Evolutionary conservation across 2,329 filamentous ascomycete species (phyloP), one percentile per base, ranked within the genome.

Genomic region (Eutypa lata): DNA sequence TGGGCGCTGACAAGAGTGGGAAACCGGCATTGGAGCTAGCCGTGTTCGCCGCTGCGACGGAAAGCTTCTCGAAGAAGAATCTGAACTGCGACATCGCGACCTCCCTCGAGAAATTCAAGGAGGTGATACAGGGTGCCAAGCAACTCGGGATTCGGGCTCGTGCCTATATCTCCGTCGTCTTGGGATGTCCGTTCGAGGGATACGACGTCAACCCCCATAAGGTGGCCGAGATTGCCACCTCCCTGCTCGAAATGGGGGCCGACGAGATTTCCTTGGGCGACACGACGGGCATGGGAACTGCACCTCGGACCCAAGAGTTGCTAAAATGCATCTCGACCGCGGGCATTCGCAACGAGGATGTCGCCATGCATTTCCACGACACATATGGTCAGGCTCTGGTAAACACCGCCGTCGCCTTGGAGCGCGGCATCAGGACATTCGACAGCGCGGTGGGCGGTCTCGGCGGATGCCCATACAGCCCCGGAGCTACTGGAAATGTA

Each of bases 221-320:
- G 56, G 85, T 89, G 0, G 84, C 84, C 0, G 80, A 87, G 59
- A 82, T 89, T 44, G 87, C 88, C 0, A 81, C 76, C 55, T 84
- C 77, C 64, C 73, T 96, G 47, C 77, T 96, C 1, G 89, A 92
- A 65, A 89, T 93, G 77, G 92, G 92, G 18, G 92, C 90, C 19
- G 90, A 96, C 65, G 91, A 96, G 76, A 91, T 97, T 60, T 89
- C 89, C 1, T 81, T 96, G 1, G 91, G 91, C 7, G 92, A 96
- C 65, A 97, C 92, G 0, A 93, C 91, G 0, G 92, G 92, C 18
- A 91, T 95, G 81, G 92, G 91, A 31, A 95, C 90, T 0, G 65
- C 64, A 11, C 60, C 64, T 3, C 65, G 68, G 2, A 68, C 65
- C 0, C 62, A 67, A 51, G 67, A 77, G 53, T 68, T 85, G 6